phyloP scores from a whole-genome alignment of 805 yeast genomes.

The Barnettozyma populi region DNA sequence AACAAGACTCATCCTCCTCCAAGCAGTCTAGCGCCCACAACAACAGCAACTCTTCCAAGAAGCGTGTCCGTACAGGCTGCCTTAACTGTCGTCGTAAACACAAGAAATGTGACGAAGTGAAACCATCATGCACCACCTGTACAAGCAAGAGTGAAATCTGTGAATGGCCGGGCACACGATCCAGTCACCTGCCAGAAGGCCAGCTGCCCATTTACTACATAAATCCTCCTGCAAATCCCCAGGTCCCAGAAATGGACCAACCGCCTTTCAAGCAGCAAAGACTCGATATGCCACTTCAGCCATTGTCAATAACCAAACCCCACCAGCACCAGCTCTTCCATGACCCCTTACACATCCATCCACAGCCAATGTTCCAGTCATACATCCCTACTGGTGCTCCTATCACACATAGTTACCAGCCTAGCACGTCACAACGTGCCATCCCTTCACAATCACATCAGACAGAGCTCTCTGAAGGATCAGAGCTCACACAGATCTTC shows the following conservation, averaged over 20 bases:
- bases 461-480: not conserved
- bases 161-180: slow-evolving; percentile 13
- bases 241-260: not conserved
- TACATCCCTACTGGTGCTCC: slow-evolving; percentile 2
- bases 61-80: slow-evolving; percentile 48
- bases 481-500: not conserved
- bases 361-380: not conserved
- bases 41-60: slow-evolving; percentile 9
- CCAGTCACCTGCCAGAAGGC: not conserved
- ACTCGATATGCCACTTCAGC: not conserved
- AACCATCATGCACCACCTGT: slow-evolving; percentile 39
- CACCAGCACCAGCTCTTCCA: not conserved
- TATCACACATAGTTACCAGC: not conserved
- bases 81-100: slow-evolving; percentile 59
- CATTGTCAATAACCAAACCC: not conserved
- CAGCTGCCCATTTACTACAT: not conserved
- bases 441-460: not conserved
- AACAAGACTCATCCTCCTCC: not conserved
- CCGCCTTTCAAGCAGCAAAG: slow-evolving; percentile 1
- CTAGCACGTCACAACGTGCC: not conserved
- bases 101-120: slow-evolving; percentile 55
- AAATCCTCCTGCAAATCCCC: not conserved
- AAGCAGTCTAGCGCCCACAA: not conserved
- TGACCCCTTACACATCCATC: not conserved
- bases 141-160: slow-evolving; percentile 26